phyloP scores from a whole-genome alignment of 2,329 filamentous ascomycete genomes.

The Bipolaris oryzae region DNA sequence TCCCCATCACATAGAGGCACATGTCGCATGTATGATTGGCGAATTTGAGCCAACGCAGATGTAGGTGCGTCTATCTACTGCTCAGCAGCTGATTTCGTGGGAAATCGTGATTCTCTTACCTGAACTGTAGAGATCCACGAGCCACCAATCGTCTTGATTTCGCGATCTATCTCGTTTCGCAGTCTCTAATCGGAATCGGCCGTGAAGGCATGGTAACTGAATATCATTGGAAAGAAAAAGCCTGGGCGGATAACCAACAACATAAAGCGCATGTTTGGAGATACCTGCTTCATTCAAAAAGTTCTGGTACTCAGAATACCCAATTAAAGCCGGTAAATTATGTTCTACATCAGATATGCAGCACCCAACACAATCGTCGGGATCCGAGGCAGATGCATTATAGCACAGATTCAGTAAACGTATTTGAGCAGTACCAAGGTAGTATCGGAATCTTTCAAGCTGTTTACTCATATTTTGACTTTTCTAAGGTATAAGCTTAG shows the following conservation, averaged over 20 bases:
- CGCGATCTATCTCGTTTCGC: slow-evolving; percentile 2
- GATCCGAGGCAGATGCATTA: background rate
- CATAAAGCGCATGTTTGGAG: background rate
- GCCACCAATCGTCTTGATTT: slow-evolving; percentile 12
- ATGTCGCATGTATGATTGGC: slow-evolving; percentile 12
- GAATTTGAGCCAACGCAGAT: slow-evolving; percentile 6
- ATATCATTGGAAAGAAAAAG: slow-evolving; percentile 8
- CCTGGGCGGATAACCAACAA: slow-evolving; percentile 6
- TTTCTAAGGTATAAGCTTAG: too few relatives aligned
- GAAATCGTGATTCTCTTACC: slow-evolving; percentile 3
- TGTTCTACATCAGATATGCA: slow-evolving; percentile 16
- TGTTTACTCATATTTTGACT: background rate
- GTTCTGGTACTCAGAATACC: background rate
- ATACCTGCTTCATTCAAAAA: background rate
- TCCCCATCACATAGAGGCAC: slow-evolving; percentile 9
- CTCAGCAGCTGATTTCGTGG: too few relatives aligned
- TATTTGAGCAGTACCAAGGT: slow-evolving; percentile 13
- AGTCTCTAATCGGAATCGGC: slow-evolving; percentile 14
- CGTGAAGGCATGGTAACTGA: slow-evolving; percentile 15
- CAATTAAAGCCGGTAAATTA: slow-evolving; percentile 16
- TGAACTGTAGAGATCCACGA: slow-evolving; percentile 16
- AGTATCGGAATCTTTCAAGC: slow-evolving; percentile 12
- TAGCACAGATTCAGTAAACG: slow-evolving; percentile 15
- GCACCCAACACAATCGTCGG: slow-evolving; percentile 12
- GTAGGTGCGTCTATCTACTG: background rate